Conservation (phyloP, 805 yeast genomes). For the Cyberlindnera maclurae region DNA sequence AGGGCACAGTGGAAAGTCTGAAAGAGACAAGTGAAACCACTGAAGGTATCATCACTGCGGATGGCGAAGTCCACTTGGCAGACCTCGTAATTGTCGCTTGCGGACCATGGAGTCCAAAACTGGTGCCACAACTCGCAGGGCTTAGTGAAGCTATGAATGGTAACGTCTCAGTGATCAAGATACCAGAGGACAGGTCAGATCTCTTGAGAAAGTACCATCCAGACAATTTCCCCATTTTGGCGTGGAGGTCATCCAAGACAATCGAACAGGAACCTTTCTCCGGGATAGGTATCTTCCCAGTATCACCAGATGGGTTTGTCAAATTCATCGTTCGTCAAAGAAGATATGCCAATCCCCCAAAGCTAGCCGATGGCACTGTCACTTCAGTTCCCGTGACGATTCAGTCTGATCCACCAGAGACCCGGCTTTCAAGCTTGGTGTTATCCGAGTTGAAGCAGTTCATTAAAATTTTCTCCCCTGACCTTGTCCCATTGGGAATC, state of each 20-base stretch:
- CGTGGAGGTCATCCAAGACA: constrained; percentile 29
- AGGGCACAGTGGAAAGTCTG: constrained; percentile 23
- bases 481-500: constrained; percentile 15
- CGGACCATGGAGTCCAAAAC: constrained; percentile 23
- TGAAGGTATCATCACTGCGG: constrained; percentile 21
- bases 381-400: constrained; percentile 28
- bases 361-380: constrained; percentile 15
- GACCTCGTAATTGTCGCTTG: constrained; percentile 15
- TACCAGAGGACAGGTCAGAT: constrained; percentile 30
- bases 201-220: constrained; percentile 27
- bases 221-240: constrained; percentile 27
- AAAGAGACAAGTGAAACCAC: constrained; percentile 13
- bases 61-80: constrained; percentile 20
- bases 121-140: constrained; percentile 24
- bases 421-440: constrained; percentile 21
- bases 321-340: constrained; percentile 31
- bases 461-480: constrained; percentile 16
- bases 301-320: constrained; percentile 26
- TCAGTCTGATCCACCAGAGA: constrained; percentile 18
- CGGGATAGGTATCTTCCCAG: constrained; percentile 31
- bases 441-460: constrained; percentile 20
- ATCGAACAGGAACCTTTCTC: constrained; percentile 25
- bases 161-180: constrained; percentile 28
- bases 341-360: constrained; percentile 28
- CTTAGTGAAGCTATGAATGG: constrained; percentile 32